Conservation (phyloP, 352 stramenopile species). For the Phytopythium kandeliae region DNA sequence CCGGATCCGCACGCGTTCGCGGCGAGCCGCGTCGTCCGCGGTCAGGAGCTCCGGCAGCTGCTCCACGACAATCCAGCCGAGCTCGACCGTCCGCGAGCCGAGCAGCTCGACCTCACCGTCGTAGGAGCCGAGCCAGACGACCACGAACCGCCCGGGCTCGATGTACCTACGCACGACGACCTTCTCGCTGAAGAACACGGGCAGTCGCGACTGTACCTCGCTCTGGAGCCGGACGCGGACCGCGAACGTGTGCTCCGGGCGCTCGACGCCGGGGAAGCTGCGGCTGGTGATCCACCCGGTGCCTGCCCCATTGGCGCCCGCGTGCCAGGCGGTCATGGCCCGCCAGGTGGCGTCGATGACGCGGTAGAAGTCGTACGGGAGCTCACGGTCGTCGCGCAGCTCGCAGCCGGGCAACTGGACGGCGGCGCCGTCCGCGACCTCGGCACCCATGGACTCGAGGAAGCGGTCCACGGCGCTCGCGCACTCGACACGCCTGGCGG, state of each 20-base stretch:
- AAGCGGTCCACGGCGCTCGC: constrained; percentile 9
- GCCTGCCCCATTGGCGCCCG: constrained; percentile 17
- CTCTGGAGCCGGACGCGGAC: constrained; percentile 21
- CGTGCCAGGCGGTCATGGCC: constrained; percentile 22
- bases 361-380: constrained; percentile 23
- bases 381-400: constrained; percentile 16
- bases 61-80: constrained; percentile 24
- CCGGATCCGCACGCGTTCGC: not conserved
- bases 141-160: constrained; percentile 16
- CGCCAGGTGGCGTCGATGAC: constrained; percentile 22
- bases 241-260: constrained; percentile 27
- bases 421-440: not conserved
- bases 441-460: constrained; percentile 2
- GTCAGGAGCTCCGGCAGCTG: not conserved
- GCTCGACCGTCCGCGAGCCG: constrained; percentile 17
- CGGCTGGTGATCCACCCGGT: constrained; percentile 24
- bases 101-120: constrained; percentile 23
- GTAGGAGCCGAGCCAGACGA: constrained; percentile 26
- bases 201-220: not conserved
- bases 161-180: constrained; percentile 32
- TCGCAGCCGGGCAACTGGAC: constrained; percentile 5
- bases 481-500: constrained; percentile 8
- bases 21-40: not conserved
- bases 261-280: constrained; percentile 20
- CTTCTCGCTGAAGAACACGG: constrained; percentile 19